These are phyloP conservation scores for Raddia guianensis DNA, from an alignment of 176 grass and related monocot species.

Conservation along the genomic window DNA sequence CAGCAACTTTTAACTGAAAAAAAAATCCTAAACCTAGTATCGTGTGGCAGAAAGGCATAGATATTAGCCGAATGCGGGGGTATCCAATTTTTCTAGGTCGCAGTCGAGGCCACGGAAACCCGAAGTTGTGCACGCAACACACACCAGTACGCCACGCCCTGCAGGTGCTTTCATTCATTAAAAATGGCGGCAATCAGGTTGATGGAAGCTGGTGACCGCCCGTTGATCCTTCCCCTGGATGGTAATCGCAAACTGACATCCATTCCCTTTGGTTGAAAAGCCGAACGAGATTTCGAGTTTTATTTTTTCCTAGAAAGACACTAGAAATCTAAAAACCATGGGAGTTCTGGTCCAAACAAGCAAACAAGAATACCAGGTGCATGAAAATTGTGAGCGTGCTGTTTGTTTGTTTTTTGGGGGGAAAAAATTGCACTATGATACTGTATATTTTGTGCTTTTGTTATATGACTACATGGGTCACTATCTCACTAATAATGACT, in stretches of 20 bases:
- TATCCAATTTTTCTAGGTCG: neutral
- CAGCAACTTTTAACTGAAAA: too few relatives aligned
- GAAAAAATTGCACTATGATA: too few relatives aligned
- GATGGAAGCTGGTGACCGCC: neutral
- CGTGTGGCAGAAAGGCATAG: neutral
- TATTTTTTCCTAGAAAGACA: too few relatives aligned
- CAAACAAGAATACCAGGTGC: neutral
- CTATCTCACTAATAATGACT: too few relatives aligned
- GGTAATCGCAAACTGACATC: neutral
- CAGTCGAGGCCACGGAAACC: neutral
- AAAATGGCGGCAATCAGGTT: neutral
- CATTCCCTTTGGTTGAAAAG: too few relatives aligned
- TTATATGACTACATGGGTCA: too few relatives aligned
- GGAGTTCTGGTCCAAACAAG: neutral
- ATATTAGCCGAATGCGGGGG: too few relatives aligned
- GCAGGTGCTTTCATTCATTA: neutral
- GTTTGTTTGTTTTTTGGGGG: too few relatives aligned
- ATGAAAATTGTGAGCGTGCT: too few relatives aligned
- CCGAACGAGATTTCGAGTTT: too few relatives aligned
- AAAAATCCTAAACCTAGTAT: too few relatives aligned
- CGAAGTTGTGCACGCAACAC: conserved; percentile 19
- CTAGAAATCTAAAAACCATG: neutral
- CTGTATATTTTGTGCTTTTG: too few relatives aligned
- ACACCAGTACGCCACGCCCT: neutral
- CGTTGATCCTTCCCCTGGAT: neutral